Evolutionary conservation across 352 stramenopile species (phyloP).

Genomic region (Globisporangium viniferum): DNA sequence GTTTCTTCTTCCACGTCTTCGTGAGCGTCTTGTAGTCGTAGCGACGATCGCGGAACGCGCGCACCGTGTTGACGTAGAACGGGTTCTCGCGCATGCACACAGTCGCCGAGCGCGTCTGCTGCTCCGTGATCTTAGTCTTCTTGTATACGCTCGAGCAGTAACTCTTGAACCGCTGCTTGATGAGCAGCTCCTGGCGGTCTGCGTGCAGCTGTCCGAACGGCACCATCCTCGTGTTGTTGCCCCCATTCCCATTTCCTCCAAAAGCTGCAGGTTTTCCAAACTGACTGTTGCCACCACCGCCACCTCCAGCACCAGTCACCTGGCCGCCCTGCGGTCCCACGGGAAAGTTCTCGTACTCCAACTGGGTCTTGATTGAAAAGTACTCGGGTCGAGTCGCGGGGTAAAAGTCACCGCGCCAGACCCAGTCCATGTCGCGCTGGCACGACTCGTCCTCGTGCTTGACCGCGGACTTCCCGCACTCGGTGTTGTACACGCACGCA

Average conservation of each 20-base stretch:
- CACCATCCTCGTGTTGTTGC: slow-evolving; percentile 29
- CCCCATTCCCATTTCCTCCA: slow-evolving; percentile 5
- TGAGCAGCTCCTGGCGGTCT: slow-evolving; percentile 60
- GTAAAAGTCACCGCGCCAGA: slow-evolving; percentile 97
- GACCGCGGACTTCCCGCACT: slow-evolving; percentile 59
- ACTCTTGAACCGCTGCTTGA: slow-evolving; percentile 82
- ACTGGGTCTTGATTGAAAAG: slow-evolving; percentile 94
- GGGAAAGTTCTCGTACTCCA: slow-evolving; percentile 89
- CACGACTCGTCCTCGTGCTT: slow-evolving; percentile 89
- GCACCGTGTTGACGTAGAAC: slow-evolving; percentile 99
- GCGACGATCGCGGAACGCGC: slow-evolving; percentile 97
- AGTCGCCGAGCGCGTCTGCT: slow-evolving; percentile 93
- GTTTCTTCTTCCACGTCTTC: slow-evolving; percentile 92
- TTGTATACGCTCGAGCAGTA: slow-evolving; percentile 98
- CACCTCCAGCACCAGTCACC: neutral
- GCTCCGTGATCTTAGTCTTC: slow-evolving; percentile 95
- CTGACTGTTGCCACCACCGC: slow-evolving; percentile 9
- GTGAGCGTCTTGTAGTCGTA: slow-evolving; percentile 99
- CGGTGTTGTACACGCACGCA: slow-evolving; percentile 92
- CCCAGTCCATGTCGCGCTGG: slow-evolving; percentile 98
- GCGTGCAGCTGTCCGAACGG: slow-evolving; percentile 54
- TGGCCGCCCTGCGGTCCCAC: slow-evolving; percentile 7
- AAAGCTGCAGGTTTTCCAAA: slow-evolving; percentile 13
- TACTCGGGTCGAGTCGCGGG: slow-evolving; percentile 94
- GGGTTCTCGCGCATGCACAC: slow-evolving; percentile 99